Base-by-base conservation (phyloP, 2,329 filamentous ascomycete genomes). In the Sclerotinia nivalis region DNA sequence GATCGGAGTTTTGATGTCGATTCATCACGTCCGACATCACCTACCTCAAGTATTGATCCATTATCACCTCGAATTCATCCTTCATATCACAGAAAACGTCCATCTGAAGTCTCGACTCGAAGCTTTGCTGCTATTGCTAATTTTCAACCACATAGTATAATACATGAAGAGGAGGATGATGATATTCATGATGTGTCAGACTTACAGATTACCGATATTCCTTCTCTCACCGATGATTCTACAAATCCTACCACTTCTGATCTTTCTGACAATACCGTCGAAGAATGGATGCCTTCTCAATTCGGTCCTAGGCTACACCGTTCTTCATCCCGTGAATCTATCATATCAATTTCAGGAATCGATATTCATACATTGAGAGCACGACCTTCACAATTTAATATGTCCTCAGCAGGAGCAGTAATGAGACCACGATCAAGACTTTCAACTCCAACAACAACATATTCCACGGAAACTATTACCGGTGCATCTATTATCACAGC, bases 341-440 rank as follows among this genome's bases (percentile, higher is more conserved):
- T 97, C 72, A 87, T 97, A 74, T 97, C 94, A 0, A 86, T 97
- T 1, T 88, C 90, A 0, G 93, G 93, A 2, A 90, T 97, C 79
- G 95, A 97, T 77, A 96, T 97, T 64, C 93, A 97, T 78, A 93
- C 91, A 0, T 84, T 96, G 6, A 89, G 90, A 75, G 85, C 86
- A 1, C 87, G 91, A 5, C 92, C 93, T 0, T 92, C 91, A 47
- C 92, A 96, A 76, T 85, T 96, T 70, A 87, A 89, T 25, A 82
- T 78, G 45, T 82, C 31, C 77, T 88, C 72, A 78, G 85, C 20
- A 40, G 25, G 65, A 82, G 85, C 70, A 83, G 83, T 69, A 83
- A 83, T 78, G 68, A 78, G 81, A 56, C 80, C 82, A 45, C 83
- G 84, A 69, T 82, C 81, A 22, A 82, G 83, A 66, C 81, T 85